Base-by-base conservation (phyloP, 495 filamentous ascomycete genomes). In the Neurospora sp. region DNA sequence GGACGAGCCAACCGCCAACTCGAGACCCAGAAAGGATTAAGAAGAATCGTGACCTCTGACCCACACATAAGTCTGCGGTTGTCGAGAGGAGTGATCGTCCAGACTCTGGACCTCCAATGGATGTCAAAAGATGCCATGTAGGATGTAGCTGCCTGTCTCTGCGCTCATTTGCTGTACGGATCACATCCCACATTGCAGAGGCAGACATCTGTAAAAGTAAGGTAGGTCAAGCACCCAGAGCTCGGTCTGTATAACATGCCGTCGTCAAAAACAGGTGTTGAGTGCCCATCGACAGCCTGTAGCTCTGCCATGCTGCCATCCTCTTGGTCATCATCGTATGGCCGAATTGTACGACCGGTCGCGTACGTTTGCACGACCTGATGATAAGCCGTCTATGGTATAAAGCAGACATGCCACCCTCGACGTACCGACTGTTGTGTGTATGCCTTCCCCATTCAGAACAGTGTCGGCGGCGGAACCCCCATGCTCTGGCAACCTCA, bases 401-500 rank as follows among this genome's bases (percentile, higher is more conserved):
- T 59, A 59, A 59, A 27, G 20, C 48, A 23, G 23, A 59, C 48
- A 31, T 59, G 48, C 5, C 48, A 59, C 48, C 11, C 20, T 27
- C 48, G 48, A 59, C 20, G 48, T 59, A 59, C 23, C 48, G 23
- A 16, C 20, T 54, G n/a, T 54, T 54, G 46, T 54, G 46, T 54
- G 46, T 54, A 23, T 48, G 44, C 44, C 44, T 23, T 48, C 44
- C 44, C 20, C 9, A 23, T 12, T 6, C 0, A 59, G 46, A 59
- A 59, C 71, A 72, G 46, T 59, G 72, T 70, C 70, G 72, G 44
- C 66, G 54, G 69, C 42, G 71, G 69, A 74, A 77, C 76, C 76
- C 76, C 76, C 76, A 75, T 73, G 59, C 59, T 75, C 39, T 35
- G 54, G 54, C 54, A 62, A 31, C 54, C 54, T 62, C 54, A 16